A percentile compares a stretch with the other conserved stretches of the same genome.
Evolutionary conservation across 768 basidiomycete genomes (phyloP).

Genomic region (Calocybe gangraenosa): DNA sequence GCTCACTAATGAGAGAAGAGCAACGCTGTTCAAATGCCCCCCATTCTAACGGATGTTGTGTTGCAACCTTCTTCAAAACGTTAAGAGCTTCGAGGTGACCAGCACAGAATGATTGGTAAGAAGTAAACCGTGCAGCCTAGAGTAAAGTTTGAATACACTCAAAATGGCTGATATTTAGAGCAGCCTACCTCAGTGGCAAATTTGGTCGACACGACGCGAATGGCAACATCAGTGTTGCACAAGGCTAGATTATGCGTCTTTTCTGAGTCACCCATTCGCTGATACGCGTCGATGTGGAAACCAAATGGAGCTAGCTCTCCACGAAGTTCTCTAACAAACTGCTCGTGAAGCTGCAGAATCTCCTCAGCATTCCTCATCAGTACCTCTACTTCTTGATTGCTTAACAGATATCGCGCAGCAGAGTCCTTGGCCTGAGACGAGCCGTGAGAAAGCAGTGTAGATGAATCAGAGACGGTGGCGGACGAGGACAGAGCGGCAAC

Average conservation of each 20-base stretch:
- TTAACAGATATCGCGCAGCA: conserved; percentile 47
- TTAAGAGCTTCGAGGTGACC: conserved; percentile 81
- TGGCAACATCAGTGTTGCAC: conserved; percentile 36
- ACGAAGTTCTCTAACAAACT: conserved; percentile 54
- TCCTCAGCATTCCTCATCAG: conserved; percentile 67
- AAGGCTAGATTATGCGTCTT: conserved; percentile 18
- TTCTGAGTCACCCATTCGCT: conserved; percentile 12
- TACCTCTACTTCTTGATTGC: conserved; percentile 50
- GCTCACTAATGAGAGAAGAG: conserved; percentile 43
- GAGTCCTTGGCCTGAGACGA: conserved; percentile 20
- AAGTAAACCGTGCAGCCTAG: conserved; percentile 69
- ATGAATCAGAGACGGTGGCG: conserved; percentile 20
- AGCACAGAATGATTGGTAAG: conserved; percentile 86
- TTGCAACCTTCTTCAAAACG: conserved; percentile 61
- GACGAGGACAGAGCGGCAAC: conserved; percentile 20
- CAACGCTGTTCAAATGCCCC: conserved; percentile 81
- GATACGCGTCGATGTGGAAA: conserved; percentile 31
- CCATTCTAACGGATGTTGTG: conserved; percentile 71
- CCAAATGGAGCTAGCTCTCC: conserved; percentile 48
- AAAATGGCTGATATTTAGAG: conserved; percentile 2
- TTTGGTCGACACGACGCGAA: conserved; percentile 48
- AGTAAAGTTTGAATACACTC: conserved; percentile 2
- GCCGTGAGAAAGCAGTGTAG: conserved; percentile 17
- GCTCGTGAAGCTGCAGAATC: conserved; percentile 65
- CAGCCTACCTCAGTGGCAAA: conserved; percentile 53